A percentile compares a stretch with the other conserved stretches of the same genome.
phyloP scores from a whole-genome alignment of 352 stramenopile genomes.

The Peronospora farinosa region DNA sequence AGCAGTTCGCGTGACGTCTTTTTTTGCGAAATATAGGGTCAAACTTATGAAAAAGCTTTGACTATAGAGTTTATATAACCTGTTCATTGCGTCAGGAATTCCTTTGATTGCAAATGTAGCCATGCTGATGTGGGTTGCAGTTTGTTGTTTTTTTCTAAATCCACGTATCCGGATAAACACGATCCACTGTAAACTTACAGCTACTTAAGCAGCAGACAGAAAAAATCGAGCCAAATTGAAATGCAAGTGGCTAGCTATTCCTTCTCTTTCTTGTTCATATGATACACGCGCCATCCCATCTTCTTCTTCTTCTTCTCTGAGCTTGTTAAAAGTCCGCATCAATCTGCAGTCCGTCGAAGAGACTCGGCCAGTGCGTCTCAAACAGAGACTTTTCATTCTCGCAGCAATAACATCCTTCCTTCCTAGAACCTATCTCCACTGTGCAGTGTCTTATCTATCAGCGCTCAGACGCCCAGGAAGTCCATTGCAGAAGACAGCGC shows the following conservation, averaged over 20 bases:
- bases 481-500: slow-evolving; percentile 81
- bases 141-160: no score
- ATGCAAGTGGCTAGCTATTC: slow-evolving; percentile 25
- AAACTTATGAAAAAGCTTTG: background rate
- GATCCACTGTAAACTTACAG: background rate
- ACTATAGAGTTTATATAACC: no score
- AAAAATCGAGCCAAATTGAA: slow-evolving; percentile 15
- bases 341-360: slow-evolving; percentile 15
- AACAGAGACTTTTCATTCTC: slow-evolving; percentile 4
- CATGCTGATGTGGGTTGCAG: no score
- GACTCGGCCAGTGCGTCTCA: slow-evolving; percentile 14
- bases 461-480: slow-evolving; percentile 69
- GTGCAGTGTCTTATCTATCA: background rate
- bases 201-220: slow-evolving; percentile 1
- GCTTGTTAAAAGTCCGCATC: slow-evolving; percentile 3
- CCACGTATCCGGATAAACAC: no score
- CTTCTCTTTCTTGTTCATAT: slow-evolving; percentile 18
- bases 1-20: no score
- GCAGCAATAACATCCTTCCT: background rate
- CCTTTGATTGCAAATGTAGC: no score
- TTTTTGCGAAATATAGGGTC: background rate
- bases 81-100: no score
- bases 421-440: background rate
- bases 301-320: slow-evolving; percentile 2
- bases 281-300: slow-evolving; percentile 20